These are phyloP conservation scores for Mycena vulgaris DNA, from an alignment of 768 basidiomycete genomes.

Conservation along the genomic window DNA sequence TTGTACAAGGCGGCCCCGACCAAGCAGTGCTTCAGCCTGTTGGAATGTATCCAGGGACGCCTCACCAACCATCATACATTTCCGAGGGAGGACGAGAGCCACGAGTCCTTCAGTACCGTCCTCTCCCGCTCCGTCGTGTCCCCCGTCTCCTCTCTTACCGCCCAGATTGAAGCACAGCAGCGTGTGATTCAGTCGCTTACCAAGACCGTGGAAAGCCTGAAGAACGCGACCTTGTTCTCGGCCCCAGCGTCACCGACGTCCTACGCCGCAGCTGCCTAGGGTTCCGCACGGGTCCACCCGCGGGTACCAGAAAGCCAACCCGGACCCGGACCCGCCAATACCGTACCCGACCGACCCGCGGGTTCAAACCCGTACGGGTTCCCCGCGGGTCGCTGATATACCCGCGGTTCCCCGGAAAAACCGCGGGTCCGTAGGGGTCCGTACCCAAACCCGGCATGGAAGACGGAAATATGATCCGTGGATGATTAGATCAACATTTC, in stretches of 20 bases:
- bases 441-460: too few species aligned
- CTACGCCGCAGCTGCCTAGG: neutral
- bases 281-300: too few species aligned
- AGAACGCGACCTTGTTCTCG: neutral
- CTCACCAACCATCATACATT: slow-evolving; percentile 6
- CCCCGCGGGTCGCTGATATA: too few species aligned
- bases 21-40: neutral
- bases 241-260: neutral
- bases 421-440: too few species aligned
- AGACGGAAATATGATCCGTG: too few species aligned
- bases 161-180: slow-evolving; percentile 4
- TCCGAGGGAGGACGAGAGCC: neutral
- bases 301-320: too few species aligned
- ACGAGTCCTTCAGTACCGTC: neutral
- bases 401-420: too few species aligned
- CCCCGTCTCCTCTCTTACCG: neutral
- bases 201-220: neutral
- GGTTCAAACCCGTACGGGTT: too few species aligned
- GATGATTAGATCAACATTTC: too few species aligned
- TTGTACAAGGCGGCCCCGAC: neutral
- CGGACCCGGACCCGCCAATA: too few species aligned
- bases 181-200: slow-evolving; percentile 8
- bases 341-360: too few species aligned
- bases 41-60: too few species aligned
- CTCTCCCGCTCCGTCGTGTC: neutral